Conservation (phyloP, 225 moss, liverwort and hornwort species). For the Antitrichia curtipendula region DNA sequence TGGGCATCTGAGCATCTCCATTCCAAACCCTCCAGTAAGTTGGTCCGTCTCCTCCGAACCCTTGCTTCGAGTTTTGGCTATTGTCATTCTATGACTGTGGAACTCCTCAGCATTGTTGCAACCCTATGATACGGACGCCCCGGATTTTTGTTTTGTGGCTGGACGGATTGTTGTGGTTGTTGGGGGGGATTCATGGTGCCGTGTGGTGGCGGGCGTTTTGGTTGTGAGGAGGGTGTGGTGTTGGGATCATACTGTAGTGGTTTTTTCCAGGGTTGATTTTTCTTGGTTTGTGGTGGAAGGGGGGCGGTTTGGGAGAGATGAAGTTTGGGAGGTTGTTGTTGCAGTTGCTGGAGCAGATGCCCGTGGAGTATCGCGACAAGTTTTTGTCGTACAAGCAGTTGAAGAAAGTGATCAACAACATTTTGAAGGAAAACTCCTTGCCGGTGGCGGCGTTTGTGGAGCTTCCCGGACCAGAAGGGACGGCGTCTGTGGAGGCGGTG, state of each 20-base stretch:
- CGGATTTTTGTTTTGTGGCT: background rate
- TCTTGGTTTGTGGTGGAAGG: background rate
- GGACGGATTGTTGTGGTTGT: background rate
- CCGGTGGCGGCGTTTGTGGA: conserved; percentile 40
- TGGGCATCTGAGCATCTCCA: background rate
- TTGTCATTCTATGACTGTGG: background rate
- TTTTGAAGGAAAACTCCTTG: conserved; percentile 33
- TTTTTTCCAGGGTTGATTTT: background rate
- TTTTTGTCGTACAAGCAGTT: conserved; percentile 79
- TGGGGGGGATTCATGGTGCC: background rate
- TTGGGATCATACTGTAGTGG: background rate
- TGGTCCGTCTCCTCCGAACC: background rate
- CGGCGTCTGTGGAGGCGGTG: background rate
- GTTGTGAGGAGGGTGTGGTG: background rate
- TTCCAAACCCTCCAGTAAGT: background rate
- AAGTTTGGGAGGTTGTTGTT: conserved; percentile 44
- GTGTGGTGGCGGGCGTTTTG: background rate
- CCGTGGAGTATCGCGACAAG: conserved; percentile 45
- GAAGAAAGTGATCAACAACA: conserved; percentile 71
- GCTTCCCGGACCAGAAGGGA: background rate
- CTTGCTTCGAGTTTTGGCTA: background rate
- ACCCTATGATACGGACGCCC: background rate
- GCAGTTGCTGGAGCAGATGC: conserved; percentile 41
- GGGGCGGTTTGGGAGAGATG: background rate
- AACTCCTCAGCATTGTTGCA: background rate